Base-by-base conservation (phyloP, 202 grass and related monocot species). In the Brachypodium distachyon region DNA sequence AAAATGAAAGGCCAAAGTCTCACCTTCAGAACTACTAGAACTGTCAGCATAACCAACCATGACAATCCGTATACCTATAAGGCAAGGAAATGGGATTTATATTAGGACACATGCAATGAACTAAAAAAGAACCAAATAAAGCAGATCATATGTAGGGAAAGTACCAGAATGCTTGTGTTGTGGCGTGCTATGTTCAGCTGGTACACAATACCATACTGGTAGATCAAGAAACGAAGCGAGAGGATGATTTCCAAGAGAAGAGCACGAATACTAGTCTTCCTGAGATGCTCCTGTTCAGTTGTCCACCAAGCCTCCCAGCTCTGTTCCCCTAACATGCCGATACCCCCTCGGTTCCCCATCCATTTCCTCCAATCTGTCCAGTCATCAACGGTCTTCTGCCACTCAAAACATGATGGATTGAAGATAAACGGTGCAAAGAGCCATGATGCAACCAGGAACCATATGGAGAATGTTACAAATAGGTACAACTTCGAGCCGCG, bases 231-330 rank as follows among this genome's bases (percentile, higher is more conserved):
- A 38, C 96, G 92, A 65, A 99, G 87, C 21, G 92, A 70, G 65
- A 99, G 76, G 72, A 96, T 76, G 54, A 99, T 92, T 85, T 99
- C 96, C 59, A 99, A 83, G 17, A 99, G 4, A 29, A 87, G 89
- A 25, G 89, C 86, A n/a, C 92, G 86, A 37, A 93, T 77, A 72
- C 90, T 96, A 31, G 90, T 99, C 59, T 83, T 77, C 51, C 69
- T 90, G 64, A 99, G 86, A 76, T 99, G 92, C 3, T 81, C 96
- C 37, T 99, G 87, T 78, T 99, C 96, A 76, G 74, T 68, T 52
- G 57, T 42, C 96, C 96, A 99, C 96, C 96, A 99, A 18, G 96
- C 93, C 81, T 99, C 96, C 96, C 96, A 99, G 79, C 96, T 99
- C 29, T 86, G 86, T 23, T 99, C 85, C 19, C 67, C 27, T 46